Base-by-base conservation (phyloP, 495 filamentous ascomycete genomes). In the Trichoderma gamsii region DNA sequence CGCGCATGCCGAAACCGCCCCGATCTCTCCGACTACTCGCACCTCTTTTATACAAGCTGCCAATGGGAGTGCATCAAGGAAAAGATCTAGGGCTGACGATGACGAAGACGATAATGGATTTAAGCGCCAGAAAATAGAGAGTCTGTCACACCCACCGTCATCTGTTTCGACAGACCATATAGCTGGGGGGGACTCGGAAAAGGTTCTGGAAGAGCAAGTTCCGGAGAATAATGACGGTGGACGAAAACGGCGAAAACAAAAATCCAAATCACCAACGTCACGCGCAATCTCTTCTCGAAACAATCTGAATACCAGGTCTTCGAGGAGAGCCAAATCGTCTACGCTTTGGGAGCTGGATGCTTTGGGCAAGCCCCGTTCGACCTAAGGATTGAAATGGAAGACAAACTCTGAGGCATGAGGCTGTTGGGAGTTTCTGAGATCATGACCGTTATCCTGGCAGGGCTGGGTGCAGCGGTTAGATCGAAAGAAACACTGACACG, bases 381-480 rank as follows among this genome's bases (percentile, higher is more conserved):
- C 29, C 1, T 32, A 25, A 61, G 23, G 25, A 9, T 61, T 7
- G 11, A 15, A 15, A 18, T 3, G 11, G 25, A 61, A 13, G 56
- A 32, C 56, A 29, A n/a, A 15, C 0, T 2, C 23, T 61, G 25
- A 25, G 56, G 11, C 29, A 29, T 3, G 56, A 18, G 27, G 56
- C 23, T 61, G 25, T 11, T 21, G 12, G 5, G 56, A 61, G 27
- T 29, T 61, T 61, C 56, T 18, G 16, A 61, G 56, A 32, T 29
- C 56, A 61, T 61, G 56, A 9, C 29, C 56, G 56, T 61, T 32
- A 61, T 61, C 56, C 56, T 61, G 56, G 27, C 56, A 61, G 56
- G 56, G 56, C 27, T 32, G 56, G 56, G 56, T 61, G 56, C 56
- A 61, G 56, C 56, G 56, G 25, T 32, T 61, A 61, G 56, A 2